Evolutionary conservation across 2,329 filamentous ascomycete species (phyloP), one percentile per base, ranked within the genome.

Genomic region (Samsoniella hepiali): DNA sequence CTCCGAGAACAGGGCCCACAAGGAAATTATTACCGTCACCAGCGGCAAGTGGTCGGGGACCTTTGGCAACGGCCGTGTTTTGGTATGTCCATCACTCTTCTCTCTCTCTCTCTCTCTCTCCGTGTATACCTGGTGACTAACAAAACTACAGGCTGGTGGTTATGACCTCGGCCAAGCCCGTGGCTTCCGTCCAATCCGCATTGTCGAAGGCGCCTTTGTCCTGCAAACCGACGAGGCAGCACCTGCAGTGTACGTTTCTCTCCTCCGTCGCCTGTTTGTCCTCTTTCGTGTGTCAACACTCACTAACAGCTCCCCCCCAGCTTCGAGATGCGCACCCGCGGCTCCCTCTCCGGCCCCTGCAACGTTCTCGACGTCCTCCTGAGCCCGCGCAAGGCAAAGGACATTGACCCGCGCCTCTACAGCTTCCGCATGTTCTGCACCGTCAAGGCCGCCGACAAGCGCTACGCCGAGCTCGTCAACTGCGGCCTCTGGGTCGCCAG

Each of bases 401-500:
- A 75, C 62, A 76, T 79, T 58, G 76, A 78, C 62, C 75, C 76
- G 11, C 74, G 76, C 15, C 75, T 76, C 62, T 82, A 82, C 66
- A 78, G 77, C 64, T 82, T 82, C 66, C 77, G 79, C 65, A 73
- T 82, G 68, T 81, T 80, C 63, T 76, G 80, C 64, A 80, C 78
- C 22, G 78, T 82, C 73, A 80, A 82, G 69, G 82, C 81, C 29
- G 74, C 78, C 3, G 81, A 82, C 70, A 77, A 79, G 68, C 75
- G 81, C 36, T 82, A 82, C 67, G 74, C 74, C 55, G 78, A 81
- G 62, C 77, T 77, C 63, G 75, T 82, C 31, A 82, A 82, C 69
- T 81, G 77, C 68, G 80, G 79, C 5, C 73, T 82, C 59, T 82
- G 80, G 80, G 75, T 82, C 54, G 80, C 79, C 7, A 81, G 79